Base-by-base conservation (phyloP, 768 basidiomycete species). In the Kwoniella sp. region DNA sequence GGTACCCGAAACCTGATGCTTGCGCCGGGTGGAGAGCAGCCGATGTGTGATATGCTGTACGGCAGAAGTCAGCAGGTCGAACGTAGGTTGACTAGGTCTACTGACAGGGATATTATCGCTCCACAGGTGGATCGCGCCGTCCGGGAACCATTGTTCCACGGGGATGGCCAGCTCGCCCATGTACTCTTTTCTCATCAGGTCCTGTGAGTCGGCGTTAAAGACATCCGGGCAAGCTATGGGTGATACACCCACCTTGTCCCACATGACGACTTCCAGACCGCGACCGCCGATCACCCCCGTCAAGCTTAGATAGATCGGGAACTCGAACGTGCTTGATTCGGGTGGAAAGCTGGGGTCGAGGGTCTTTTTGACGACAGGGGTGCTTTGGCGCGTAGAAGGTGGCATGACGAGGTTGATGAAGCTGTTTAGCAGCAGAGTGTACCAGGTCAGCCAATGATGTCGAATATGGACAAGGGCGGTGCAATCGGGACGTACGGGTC, bases 251-350 rank as follows among this genome's bases (percentile, higher is more conserved):
- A 65, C 92, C 77, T 86, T 90, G 75, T 92, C 91, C 92, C 93
- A 99, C 0, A 91, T 79, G 11, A 95, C 84, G 28, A 89, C 77
- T 73, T 96, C 91, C 36, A 96, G 27, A 3, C 74, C 72, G 25
- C 71, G 44, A 5, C 69, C 69, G 14, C 68, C 65, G 22, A 73
- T 57, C 11, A 67, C 51, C 2, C 67, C 69, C 0, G 84, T 84
- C 23, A 86, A 79, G 14, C 84, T 86, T 15, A 86, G 78, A 61
- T 86, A 88, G 15, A 95, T 79, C 0, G 89, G 87, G 62, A 92
- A 89, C 53, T 93, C 88, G 70, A 91, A 96, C 0, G 89, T 91
- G 10, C 88, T 84, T 62, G 86, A 83, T 55, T 83, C 83, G 10
- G 83, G 56, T 0, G 77, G 59, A 57, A 81, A 93, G 1, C 75